phyloP scores from a whole-genome alignment of 176 grass and related monocot genomes.

The Juncus inflexus region DNA sequence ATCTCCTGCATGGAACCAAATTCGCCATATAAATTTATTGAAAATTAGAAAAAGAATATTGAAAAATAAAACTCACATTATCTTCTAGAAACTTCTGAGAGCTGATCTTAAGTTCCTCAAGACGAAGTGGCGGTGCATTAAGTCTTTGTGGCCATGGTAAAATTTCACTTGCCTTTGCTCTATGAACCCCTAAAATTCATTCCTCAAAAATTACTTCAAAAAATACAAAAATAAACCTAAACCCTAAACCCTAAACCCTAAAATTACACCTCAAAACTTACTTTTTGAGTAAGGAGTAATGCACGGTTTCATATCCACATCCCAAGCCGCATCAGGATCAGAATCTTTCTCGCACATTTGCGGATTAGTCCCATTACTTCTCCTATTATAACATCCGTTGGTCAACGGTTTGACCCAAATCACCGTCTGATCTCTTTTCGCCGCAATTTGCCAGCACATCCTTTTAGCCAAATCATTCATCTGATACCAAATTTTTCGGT shows the following conservation, averaged over 20 bases:
- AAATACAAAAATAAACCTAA: neutral
- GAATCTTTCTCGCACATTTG: conserved; percentile 67
- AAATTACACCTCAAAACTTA: conserved; percentile 28
- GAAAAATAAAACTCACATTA: too few species aligned
- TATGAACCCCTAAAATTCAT: conserved; percentile 69
- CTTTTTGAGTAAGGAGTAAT: conserved; percentile 81
- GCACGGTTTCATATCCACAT: conserved; percentile 85
- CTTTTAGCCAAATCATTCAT: conserved; percentile 91
- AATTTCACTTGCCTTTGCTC: conserved; percentile 71
- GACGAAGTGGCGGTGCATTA: conserved; percentile 69
- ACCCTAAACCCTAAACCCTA: too few species aligned
- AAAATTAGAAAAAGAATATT: too few species aligned
- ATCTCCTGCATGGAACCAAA: too few species aligned
- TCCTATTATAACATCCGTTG: conserved; percentile 90
- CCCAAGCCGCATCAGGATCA: conserved; percentile 91
- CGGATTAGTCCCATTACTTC: conserved; percentile 54
- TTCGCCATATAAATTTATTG: too few species aligned
- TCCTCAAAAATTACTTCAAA: conserved; percentile 9
- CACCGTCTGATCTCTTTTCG: conserved; percentile 93
- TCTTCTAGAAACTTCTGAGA: conserved; percentile 41
- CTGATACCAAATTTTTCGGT: conserved; percentile 86
- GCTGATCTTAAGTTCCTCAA: conserved; percentile 75
- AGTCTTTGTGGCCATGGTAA: conserved; percentile 91
- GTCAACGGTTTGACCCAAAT: conserved; percentile 98
- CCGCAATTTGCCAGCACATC: conserved; percentile 97